These are phyloP conservation scores for Heracleum sosnowskyi DNA, from an alignment of 129 eudicot genomes.

Conservation along the genomic window DNA sequence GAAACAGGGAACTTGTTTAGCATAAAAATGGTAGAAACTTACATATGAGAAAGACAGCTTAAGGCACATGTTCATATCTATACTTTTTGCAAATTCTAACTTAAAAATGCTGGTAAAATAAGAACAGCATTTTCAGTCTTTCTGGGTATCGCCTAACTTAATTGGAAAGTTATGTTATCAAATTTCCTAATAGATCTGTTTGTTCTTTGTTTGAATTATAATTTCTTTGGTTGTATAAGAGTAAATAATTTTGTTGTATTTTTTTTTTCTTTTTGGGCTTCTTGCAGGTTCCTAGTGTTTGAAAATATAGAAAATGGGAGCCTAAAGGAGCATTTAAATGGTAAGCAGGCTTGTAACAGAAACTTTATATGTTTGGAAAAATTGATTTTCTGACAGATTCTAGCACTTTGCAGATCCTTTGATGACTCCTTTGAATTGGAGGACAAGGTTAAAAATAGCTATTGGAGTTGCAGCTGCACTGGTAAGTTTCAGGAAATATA, in stretches of 20 bases:
- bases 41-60: not conserved
- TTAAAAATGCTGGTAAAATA: not conserved
- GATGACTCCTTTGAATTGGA: slow-evolving; percentile 86
- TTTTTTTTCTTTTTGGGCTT: not conserved
- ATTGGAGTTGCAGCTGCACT: slow-evolving; percentile 82
- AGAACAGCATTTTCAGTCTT: not conserved
- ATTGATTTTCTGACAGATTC: slow-evolving; percentile 13
- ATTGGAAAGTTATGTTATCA: not conserved
- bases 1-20: not conserved
- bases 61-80: not conserved
- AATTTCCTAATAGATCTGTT: not conserved
- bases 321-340: slow-evolving; percentile 80
- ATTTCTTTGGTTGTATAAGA: not conserved
- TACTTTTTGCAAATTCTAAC: not conserved
- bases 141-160: not conserved
- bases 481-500: slow-evolving; percentile 30
- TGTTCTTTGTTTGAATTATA: not conserved
- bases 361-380: not conserved
- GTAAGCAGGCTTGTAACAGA: slow-evolving; percentile 29
- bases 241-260: too few relatives aligned
- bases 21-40: not conserved
- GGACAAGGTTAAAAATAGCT: slow-evolving; percentile 67
- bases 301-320: slow-evolving; percentile 70
- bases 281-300: slow-evolving; percentile 70
- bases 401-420: slow-evolving; percentile 59